Percentiles rank a stretch among this genome's conserved stretches.
Conservation (phyloP, 345 rosid genomes). For the Reutealis trisperma region DNA sequence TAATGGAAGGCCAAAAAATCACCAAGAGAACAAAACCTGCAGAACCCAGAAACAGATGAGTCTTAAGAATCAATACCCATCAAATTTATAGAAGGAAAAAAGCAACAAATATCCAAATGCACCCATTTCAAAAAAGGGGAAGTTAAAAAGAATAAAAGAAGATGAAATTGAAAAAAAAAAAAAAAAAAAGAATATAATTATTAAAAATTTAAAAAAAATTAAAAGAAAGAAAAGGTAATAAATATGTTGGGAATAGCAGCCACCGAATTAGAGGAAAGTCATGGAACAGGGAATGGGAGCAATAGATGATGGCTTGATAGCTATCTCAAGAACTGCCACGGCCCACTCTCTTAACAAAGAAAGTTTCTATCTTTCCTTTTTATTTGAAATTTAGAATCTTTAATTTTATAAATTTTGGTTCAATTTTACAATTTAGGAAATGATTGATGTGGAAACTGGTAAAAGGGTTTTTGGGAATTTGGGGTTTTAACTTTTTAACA, state of each 20-base stretch:
- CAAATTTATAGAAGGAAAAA: slow-evolving; percentile 28
- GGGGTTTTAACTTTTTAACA: not conserved
- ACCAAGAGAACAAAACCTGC: slow-evolving; percentile 23
- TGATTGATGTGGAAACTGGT: too few species aligned
- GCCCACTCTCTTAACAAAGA: not conserved
- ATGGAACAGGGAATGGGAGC: slow-evolving; percentile 28
- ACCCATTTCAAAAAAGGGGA: slow-evolving; percentile 24
- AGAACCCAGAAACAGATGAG: slow-evolving; percentile 31
- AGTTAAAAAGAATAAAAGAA: not conserved
- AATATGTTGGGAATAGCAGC: slow-evolving; percentile 22
- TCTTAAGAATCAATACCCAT: slow-evolving; percentile 13
- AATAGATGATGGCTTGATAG: slow-evolving; percentile 28
- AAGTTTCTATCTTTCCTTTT: not conserved
- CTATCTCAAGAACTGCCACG: slow-evolving; percentile 22
- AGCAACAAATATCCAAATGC: slow-evolving; percentile 22
- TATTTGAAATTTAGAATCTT: not conserved
- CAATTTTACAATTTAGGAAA: not conserved
- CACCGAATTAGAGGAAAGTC: slow-evolving; percentile 37
- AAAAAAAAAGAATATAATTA: not conserved
- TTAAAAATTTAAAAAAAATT: not conserved
- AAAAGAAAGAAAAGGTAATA: not conserved
- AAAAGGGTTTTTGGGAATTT: not conserved
- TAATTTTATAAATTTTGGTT: not conserved
- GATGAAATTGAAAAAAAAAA: not conserved
- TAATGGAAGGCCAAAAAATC: slow-evolving; percentile 23